Conservation (phyloP, 208 protist species). For the Acanthamoeba royreba region DNA sequence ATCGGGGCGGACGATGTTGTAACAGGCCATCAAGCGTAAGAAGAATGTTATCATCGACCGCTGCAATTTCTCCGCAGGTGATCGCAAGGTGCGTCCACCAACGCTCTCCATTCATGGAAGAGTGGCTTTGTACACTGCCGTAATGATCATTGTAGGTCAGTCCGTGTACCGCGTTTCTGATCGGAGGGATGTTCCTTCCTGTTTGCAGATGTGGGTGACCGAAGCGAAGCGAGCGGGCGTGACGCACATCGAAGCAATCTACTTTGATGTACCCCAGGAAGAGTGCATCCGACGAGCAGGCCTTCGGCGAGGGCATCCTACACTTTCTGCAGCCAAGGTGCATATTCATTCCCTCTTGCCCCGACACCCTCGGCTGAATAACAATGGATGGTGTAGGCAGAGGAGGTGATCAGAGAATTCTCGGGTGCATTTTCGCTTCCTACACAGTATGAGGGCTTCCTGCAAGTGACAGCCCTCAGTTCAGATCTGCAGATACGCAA, state of each 20-base stretch:
- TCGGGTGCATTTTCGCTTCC: background rate
- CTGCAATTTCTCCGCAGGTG: background rate
- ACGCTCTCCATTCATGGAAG: no score
- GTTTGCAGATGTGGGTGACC: slow-evolving; percentile 9
- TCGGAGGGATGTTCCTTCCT: no score
- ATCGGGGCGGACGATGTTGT: no score
- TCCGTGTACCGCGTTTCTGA: background rate
- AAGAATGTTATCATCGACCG: background rate
- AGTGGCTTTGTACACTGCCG: no score
- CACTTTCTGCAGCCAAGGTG: background rate
- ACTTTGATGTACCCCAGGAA: slow-evolving; percentile 3
- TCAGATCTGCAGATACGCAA: background rate
- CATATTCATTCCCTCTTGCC: no score
- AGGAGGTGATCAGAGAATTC: slow-evolving; percentile 7
- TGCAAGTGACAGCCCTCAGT: background rate
- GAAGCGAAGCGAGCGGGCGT: background rate
- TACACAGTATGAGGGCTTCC: background rate
- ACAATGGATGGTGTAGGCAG: background rate
- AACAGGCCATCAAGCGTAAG: background rate
- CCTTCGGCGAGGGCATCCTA: background rate
- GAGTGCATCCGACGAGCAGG: background rate
- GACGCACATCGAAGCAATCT: background rate
- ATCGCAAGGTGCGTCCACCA: background rate
- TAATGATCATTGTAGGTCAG: no score
- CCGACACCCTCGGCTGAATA: no score